phyloP scores from a whole-genome alignment of 148 eudicot genomes.

The Suaeda aralocaspica region DNA sequence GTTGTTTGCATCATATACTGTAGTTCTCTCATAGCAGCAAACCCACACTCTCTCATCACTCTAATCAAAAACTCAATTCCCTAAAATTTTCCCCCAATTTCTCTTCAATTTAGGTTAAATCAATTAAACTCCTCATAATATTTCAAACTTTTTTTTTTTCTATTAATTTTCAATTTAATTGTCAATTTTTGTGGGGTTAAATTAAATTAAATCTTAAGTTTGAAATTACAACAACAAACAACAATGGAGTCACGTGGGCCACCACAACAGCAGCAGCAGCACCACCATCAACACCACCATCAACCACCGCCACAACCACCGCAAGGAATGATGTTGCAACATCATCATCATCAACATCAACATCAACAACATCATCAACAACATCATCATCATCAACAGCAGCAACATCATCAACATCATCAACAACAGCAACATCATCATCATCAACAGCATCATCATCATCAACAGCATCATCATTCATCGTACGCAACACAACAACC shows the following conservation, averaged over 20 bases:
- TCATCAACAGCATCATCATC: conserved; percentile 21
- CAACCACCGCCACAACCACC: conserved; percentile 23
- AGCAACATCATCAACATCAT: conserved; percentile 26
- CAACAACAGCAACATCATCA: conserved; percentile 27
- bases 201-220: too few species aligned
- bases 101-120: not conserved
- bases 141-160: too few species aligned
- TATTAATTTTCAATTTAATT: too few species aligned
- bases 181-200: too few species aligned
- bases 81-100: not conserved
- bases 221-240: not conserved
- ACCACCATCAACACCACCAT: conserved; percentile 26
- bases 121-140: too few species aligned
- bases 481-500: not conserved
- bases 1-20: not conserved
- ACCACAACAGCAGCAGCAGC: not conserved
- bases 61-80: not conserved
- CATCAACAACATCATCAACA: conserved; percentile 19
- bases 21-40: not conserved
- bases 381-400: conserved; percentile 12
- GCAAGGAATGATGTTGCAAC: conserved; percentile 7
- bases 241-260: conserved; percentile 6
- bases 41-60: too few species aligned
- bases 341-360: conserved; percentile 27
- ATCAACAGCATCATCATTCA: conserved; percentile 22